Evolutionary conservation across 2,329 filamentous ascomycete species (phyloP), one percentile per base, ranked within the genome.

Genomic region (Pseudogymnoascus sp.): DNA sequence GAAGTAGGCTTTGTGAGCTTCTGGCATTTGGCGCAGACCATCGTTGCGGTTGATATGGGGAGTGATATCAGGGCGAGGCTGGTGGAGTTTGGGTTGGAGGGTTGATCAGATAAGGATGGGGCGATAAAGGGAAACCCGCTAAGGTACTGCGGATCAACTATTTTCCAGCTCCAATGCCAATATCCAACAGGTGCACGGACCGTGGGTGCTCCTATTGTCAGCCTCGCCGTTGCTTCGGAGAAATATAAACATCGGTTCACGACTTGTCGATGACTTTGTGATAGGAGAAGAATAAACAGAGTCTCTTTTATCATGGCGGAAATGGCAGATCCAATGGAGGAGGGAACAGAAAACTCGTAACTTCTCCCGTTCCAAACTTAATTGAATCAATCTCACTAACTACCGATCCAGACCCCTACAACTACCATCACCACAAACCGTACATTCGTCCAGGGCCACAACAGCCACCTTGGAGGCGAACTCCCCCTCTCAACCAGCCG

Each of bases 21-120:
- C 69, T 85, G 80, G 68, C 85, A 88, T 75, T 85, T 87, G 66
- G 79, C 74, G 77, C 85, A 88, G 64, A 88, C 85, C 85, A 87
- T 86, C 60, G 67, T 76, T 19, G 50, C 14, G 24, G 50, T 56
- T 56, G 50, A 19, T 21, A 13, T 42, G 40, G 10, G 40, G 40
- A 16, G 4, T 8, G 40, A 42, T 42, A 10, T 42, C 10, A 16
- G 40, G 8, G 16, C 40, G 16, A 42, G 40, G 40, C 40, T 42
- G 40, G 19, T 26, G 47, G 50, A 29, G 24, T 7, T 29, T 16
- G 50, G 6, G 7, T n/a, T 31, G 50, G 24, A 56, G 14, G 16
- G 50, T 56, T 56, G 50, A 42, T 42, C 40, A 21, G 40, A 42
- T 42, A 42, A 42, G 40, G 40, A 42, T 42, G 40, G 40, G 40